Conservation (phyloP, 148 eudicot genomes). For the Vaccinium myrtillus region DNA sequence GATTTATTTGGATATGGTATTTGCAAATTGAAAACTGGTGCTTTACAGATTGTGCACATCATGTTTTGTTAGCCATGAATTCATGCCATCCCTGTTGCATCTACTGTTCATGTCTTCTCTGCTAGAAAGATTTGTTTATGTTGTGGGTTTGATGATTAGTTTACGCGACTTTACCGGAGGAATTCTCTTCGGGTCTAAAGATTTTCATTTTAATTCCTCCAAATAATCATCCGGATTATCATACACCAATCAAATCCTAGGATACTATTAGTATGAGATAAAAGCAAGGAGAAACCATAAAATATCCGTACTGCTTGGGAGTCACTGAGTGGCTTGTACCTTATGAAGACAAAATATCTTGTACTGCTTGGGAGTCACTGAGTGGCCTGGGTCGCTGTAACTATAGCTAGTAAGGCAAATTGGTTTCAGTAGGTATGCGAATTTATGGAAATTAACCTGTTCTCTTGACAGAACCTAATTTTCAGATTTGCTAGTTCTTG, state of each 20-base stretch:
- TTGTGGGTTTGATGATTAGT: neutral
- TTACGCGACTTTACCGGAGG: neutral
- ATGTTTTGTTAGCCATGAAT: neutral
- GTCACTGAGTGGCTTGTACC: neutral
- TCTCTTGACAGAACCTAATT: neutral
- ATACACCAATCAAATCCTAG: neutral
- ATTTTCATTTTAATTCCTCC: constrained; percentile 2
- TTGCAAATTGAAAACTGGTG: neutral
- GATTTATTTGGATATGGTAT: neutral
- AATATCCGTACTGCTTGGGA: neutral
- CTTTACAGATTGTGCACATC: neutral
- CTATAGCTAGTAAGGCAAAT: neutral
- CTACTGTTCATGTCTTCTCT: neutral
- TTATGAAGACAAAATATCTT: too few relatives aligned
- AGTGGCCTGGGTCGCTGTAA: neutral
- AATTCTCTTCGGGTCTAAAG: neutral
- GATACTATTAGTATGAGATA: neutral
- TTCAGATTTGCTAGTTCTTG: neutral
- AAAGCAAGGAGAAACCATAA: neutral
- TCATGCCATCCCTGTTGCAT: neutral
- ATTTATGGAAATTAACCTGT: neutral
- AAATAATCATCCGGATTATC: neutral
- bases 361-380: too few relatives aligned
- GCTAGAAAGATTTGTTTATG: neutral
- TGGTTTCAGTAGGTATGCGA: neutral